Base-by-base conservation (phyloP, 1,139 yeast genomes). In the Groenewaldozyma sp. region DNA sequence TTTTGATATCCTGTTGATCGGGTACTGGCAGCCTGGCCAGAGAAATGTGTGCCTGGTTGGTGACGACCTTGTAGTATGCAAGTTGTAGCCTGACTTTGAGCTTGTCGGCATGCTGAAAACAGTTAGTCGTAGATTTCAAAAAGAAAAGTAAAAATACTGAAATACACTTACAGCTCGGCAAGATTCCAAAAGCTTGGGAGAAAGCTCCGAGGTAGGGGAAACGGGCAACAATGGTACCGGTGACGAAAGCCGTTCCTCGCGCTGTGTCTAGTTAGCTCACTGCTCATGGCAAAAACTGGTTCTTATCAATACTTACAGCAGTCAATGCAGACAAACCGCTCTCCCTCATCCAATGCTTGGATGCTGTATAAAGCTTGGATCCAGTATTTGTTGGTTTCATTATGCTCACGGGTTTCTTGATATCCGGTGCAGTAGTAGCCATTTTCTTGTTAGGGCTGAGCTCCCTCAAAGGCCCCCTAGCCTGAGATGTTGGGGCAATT, bases 51-150 rank as follows among this genome's bases (percentile, higher is more conserved):
- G 67, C 61, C 54, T 76, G 82, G 49, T 75, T 68, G 2, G 80
- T 75, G 41, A 64, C 73, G 42, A 82, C 73, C 56, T 83, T 84
- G 64, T 76, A 83, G 52, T 81, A 73, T 1, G 96, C 96, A 50
- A 84, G 64, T 54, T 78, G 82, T 29, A 86, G 69, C 52, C 88
- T 76, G 51, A 78, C 34, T 18, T 38, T 41, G 13, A 48, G 46
- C n/a, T 44, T 38, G 18, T 39, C 41, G 17, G 51, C 51, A 24
- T 41, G 44, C 34, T 37, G 28, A n/a, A 35, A 24, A 13, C 4
- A 18, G 35, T 33, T 21, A 21, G 26, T 33, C 10, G 7, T 10
- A 11, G 26, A 11, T 13, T 9, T 24, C 9, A n/a, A n/a, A 14
- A 28, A 28, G n/a, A 28, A n/a, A 14, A 28, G n/a, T 28, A 28